Conservation (phyloP, 208 protist genomes). For the Angomonas deanei region DNA sequence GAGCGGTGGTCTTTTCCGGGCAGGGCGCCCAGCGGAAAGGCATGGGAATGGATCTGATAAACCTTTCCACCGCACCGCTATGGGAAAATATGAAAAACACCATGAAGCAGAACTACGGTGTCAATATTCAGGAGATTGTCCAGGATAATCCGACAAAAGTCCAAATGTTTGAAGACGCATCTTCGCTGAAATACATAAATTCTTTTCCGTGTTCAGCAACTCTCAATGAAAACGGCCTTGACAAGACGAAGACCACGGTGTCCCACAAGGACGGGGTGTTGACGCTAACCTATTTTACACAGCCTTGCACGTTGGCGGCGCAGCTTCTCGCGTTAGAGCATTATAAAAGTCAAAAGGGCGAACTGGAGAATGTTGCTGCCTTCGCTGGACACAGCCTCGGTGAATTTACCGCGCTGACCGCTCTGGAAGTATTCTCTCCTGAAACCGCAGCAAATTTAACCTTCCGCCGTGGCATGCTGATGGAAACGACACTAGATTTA, state of each 20-base stretch:
- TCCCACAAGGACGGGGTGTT: constrained; percentile 62
- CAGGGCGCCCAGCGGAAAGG: constrained; percentile 71
- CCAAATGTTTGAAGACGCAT: constrained; percentile 33
- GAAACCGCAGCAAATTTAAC: constrained; percentile 67
- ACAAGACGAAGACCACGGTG: constrained; percentile 5
- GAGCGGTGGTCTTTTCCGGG: constrained; percentile 72
- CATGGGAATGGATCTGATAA: constrained; percentile 65
- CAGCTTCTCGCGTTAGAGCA: constrained; percentile 53
- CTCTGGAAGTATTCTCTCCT: constrained; percentile 64
- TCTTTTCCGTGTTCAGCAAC: constrained; percentile 27
- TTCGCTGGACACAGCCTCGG: constrained; percentile 86
- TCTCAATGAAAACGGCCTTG: constrained; percentile 47
- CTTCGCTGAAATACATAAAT: constrained; percentile 39
- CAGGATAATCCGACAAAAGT: constrained; percentile 67
- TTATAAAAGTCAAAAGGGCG: constrained; percentile 8
- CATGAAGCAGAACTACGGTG: constrained; percentile 68
- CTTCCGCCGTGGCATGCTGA: constrained; percentile 74
- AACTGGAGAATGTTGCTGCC: constrained; percentile 11
- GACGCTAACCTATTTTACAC: constrained; percentile 71
- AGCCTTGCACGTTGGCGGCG: constrained; percentile 73
- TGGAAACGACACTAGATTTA: constrained; percentile 60
- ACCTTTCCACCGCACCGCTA: constrained; percentile 26
- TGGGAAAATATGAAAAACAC: constrained; percentile 71
- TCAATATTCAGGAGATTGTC: constrained; percentile 67
- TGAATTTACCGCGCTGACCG: constrained; percentile 74